Evolutionary conservation across 2,329 filamentous ascomycete species (phyloP).

Genomic region (Pseudogymnoascus sp.): DNA sequence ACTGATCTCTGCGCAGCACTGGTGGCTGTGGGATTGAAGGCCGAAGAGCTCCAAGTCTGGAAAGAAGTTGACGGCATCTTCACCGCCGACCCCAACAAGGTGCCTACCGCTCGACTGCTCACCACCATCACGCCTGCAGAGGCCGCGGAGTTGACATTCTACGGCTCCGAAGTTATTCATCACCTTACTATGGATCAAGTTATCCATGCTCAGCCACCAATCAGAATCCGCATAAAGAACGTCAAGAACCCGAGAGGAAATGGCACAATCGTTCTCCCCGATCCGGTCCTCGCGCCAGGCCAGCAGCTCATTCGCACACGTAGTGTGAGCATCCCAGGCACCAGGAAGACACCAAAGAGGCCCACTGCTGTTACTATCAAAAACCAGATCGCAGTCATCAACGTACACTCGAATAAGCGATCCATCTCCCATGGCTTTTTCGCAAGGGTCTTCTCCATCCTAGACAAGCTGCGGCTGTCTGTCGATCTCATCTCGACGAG

Average conservation of each 20-base stretch:
- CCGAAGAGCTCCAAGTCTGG: conserved; percentile 91
- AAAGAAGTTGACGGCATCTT: conserved; percentile 98
- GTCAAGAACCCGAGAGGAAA: conserved; percentile 76
- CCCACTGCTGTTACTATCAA: conserved; percentile 95
- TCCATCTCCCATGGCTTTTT: conserved; percentile 95
- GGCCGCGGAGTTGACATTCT: conserved; percentile 90
- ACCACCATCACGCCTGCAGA: conserved; percentile 85
- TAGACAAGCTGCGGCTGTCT: conserved; percentile 78
- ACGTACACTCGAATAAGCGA: conserved; percentile 95
- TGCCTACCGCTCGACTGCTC: conserved; percentile 87
- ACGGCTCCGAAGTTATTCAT: conserved; percentile 94
- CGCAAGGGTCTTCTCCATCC: conserved; percentile 83
- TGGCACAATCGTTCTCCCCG: conserved; percentile 77
- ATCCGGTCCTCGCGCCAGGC: conserved; percentile 48
- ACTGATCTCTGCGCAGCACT: conserved; percentile 93
- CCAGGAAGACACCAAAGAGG: conserved; percentile 56
- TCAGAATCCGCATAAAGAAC: conserved; percentile 85
- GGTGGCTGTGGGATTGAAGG: conserved; percentile 79
- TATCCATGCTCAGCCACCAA: conserved; percentile 69
- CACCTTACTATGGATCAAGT: conserved; percentile 98
- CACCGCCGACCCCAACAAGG: conserved; percentile 72
- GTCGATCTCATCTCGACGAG: conserved; percentile 95
- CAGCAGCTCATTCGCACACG: conserved; percentile 46
- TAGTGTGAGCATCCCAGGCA: conserved; percentile 34
- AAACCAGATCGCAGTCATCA: conserved; percentile 91